A percentile compares a stretch with the other conserved stretches of the same genome.
These are phyloP conservation scores for Saccharomyces hybrid DNA, from an alignment of 1,139 yeast genomes.

Conservation along the genomic window DNA sequence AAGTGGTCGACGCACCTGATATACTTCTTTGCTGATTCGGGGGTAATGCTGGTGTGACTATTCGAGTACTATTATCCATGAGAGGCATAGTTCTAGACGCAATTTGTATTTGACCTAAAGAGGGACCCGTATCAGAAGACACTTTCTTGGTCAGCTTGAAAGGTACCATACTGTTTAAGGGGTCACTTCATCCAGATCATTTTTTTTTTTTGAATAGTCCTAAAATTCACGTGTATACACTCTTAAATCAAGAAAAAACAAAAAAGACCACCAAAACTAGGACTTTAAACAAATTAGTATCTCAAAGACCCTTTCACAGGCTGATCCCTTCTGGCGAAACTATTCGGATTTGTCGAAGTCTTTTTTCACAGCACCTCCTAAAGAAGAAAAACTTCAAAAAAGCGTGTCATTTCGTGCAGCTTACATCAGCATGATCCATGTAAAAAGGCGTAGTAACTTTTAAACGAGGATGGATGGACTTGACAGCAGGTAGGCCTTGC, in stretches of 20 bases:
- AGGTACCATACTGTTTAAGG: slow-evolving; percentile 24
- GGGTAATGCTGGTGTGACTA: slow-evolving; percentile 24
- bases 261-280: background rate
- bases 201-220: background rate
- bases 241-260: background rate
- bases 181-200: background rate
- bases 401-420: slow-evolving; percentile 1
- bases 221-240: background rate
- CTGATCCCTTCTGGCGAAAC: background rate
- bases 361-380: background rate
- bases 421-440: background rate
- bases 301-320: background rate
- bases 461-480: background rate
- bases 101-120: background rate
- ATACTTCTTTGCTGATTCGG: slow-evolving; percentile 26
- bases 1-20: slow-evolving; percentile 26
- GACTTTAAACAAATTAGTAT: background rate
- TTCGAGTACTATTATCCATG: slow-evolving; percentile 4
- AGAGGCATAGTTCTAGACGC: slow-evolving; percentile 7
- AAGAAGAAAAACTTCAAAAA: background rate
- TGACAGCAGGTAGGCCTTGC: background rate
- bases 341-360: background rate
- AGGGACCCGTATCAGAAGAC: slow-evolving; percentile 17
- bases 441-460: background rate
- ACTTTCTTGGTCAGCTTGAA: slow-evolving; percentile 28